A percentile compares a stretch with the other conserved stretches of the same genome.
Evolutionary conservation across 345 rosid genomes (phyloP).

Genomic region (Eucalyptus marginata): DNA sequence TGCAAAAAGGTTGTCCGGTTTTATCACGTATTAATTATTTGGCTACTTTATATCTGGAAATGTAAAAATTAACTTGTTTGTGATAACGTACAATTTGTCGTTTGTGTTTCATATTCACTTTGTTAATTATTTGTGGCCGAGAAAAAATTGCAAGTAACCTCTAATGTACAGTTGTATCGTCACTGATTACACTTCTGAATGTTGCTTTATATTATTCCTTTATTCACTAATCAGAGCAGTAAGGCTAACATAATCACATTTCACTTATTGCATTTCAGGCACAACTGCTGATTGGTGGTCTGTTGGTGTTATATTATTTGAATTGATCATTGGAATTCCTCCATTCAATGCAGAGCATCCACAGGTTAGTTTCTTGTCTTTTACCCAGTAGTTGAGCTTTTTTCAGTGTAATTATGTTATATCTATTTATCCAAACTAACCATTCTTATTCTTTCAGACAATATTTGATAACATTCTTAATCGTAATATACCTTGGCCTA

Average conservation of each 20-base stretch:
- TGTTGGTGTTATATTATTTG: conserved; percentile 90
- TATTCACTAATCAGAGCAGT: neutral
- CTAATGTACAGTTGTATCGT: neutral
- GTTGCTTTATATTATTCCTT: neutral
- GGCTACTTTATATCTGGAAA: neutral
- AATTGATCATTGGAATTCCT: conserved; percentile 93
- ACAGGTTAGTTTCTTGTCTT: conserved; percentile 25
- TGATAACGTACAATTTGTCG: neutral
- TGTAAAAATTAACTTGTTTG: neutral
- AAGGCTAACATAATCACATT: neutral
- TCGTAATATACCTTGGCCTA: conserved; percentile 96
- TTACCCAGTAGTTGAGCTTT: neutral
- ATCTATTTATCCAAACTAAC: neutral
- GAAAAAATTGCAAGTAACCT: neutral
- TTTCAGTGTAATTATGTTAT: neutral
- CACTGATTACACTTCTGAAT: neutral
- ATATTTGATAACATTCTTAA: conserved; percentile 98
- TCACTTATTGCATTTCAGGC: conserved; percentile 35
- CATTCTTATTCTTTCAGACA: conserved; percentile 22
- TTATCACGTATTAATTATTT: neutral
- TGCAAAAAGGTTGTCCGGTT: neutral
- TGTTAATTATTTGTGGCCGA: neutral
- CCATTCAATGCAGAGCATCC: conserved; percentile 99
- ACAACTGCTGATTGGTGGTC: conserved; percentile 99
- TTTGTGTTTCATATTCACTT: neutral